Conservation (phyloP, 305 asterid species). For the Withania somnifera region DNA sequence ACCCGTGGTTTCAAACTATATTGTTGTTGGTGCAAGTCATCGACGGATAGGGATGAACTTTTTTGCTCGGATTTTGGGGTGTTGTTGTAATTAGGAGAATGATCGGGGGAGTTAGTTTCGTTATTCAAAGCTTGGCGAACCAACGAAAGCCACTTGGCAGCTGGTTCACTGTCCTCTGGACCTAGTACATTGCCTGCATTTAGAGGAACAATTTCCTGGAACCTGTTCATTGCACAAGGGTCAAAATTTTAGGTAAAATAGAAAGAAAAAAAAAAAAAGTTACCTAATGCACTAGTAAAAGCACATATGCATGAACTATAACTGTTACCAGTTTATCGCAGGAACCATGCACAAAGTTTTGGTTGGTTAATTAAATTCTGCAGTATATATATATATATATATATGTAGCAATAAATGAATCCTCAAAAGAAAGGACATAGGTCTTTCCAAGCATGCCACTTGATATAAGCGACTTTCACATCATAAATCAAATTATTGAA, state of each 20-base stretch:
- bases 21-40: conserved; percentile 4
- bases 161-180: conserved; percentile 59
- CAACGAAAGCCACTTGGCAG: conserved; percentile 60
- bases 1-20: conserved; percentile 18
- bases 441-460: background rate
- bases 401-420: background rate
- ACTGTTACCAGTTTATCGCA: no score
- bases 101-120: background rate
- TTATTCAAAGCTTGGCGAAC: conserved; percentile 45
- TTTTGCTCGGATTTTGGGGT: background rate
- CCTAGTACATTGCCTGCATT: conserved; percentile 77
- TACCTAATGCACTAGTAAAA: no score
- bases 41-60: background rate
- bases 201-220: conserved; percentile 83
- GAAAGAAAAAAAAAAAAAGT: background rate
- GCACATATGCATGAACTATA: no score
- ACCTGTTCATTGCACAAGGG: conserved; percentile 24
- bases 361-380: no score
- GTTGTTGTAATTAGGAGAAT: background rate
- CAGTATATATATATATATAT: no score
- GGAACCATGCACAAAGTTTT: no score
- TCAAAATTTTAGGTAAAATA: background rate
- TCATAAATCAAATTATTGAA: background rate
- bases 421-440: background rate
- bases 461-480: background rate